Base-by-base conservation (phyloP, 495 filamentous ascomycete species). In the Trypethelium eluteriae region DNA sequence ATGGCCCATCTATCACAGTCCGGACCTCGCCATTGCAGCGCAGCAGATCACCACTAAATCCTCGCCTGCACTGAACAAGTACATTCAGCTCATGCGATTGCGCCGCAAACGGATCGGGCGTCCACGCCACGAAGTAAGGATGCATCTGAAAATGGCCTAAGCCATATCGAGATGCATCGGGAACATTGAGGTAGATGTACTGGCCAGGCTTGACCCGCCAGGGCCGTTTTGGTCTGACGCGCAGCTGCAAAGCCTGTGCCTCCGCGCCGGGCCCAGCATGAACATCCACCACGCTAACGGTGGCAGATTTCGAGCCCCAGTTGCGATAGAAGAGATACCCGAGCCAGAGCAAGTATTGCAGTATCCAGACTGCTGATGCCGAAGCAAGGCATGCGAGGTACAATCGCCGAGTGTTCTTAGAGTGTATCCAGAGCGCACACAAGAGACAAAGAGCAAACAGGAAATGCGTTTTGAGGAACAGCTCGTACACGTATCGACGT, bases 131-230 rank as follows among this genome's bases (percentile, higher is more conserved):
- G 14, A 63, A 16, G 62, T 63, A 63, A 11, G 62, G 62, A 38
- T 63, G 62, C 16, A 39, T n/a, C 62, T 63, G 62, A 39, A 63
- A 34, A 39, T 14, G 16, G 16, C 32, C 34, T 34, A n/a, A 14
- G 3, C 34, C n/a, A 63, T 34, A 38, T 7, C 62, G 34, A 38
- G 62, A 39, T 39, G 38, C 36, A 39, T 9, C n/a, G n/a, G 62
- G 62, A 39, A 63, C 39, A 35, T 14, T 63, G 62, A 63, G 34
- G 36, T 63, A 63, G n/a, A 63, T 63, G 36, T 63, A 63, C 62
- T 63, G 62, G 36, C 62, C 62, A 39, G 34, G 62, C 9, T 35
- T 3, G 9, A 63, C 32, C 3, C 9, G 34, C 62, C 62, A 63
- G n/a, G 62, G 62, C 36, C 36, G 34, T 38, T 39, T 34, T 3